These are phyloP conservation scores for Apiospora saccharicola DNA, from an alignment of 2,329 filamentous ascomycete species.

Conservation along the genomic window DNA sequence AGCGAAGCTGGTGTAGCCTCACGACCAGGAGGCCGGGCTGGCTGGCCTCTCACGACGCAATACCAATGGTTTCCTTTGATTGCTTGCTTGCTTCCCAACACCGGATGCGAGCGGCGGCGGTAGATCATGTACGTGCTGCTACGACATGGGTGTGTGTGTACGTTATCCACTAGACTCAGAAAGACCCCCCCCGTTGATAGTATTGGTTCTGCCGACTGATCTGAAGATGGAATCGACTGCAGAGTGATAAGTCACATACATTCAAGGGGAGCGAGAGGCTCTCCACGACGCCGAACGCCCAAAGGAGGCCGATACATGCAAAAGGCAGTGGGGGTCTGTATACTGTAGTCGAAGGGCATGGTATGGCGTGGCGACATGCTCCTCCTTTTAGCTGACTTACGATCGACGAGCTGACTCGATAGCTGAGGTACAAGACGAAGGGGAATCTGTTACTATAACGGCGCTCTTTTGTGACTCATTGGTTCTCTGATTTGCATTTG, in stretches of 20 bases:
- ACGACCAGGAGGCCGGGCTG: background rate
- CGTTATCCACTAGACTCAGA: background rate
- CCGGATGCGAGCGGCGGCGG: background rate
- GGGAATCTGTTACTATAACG: background rate
- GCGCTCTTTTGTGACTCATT: background rate
- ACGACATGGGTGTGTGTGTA: background rate
- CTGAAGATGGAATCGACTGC: conserved; percentile 11
- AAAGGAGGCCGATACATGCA: background rate
- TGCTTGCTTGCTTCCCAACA: background rate
- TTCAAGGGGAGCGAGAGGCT: background rate
- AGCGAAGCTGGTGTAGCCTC: conserved; percentile 1
- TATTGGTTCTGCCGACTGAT: background rate
- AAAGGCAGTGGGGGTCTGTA: background rate
- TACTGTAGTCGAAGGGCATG: background rate
- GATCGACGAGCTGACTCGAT: background rate
- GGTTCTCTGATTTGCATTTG: background rate
- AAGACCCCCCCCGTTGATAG: background rate
- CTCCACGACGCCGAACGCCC: background rate
- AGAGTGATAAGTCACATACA: conserved; percentile 9
- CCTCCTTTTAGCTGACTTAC: background rate
- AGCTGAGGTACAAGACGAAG: background rate
- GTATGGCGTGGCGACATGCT: background rate
- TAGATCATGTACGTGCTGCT: background rate
- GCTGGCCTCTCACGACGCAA: background rate
- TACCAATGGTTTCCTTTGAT: background rate